A percentile compares a stretch with the other conserved stretches of the same genome.
Conservation (phyloP, 2,329 filamentous ascomycete genomes). For the Colletotrichum liriopes region DNA sequence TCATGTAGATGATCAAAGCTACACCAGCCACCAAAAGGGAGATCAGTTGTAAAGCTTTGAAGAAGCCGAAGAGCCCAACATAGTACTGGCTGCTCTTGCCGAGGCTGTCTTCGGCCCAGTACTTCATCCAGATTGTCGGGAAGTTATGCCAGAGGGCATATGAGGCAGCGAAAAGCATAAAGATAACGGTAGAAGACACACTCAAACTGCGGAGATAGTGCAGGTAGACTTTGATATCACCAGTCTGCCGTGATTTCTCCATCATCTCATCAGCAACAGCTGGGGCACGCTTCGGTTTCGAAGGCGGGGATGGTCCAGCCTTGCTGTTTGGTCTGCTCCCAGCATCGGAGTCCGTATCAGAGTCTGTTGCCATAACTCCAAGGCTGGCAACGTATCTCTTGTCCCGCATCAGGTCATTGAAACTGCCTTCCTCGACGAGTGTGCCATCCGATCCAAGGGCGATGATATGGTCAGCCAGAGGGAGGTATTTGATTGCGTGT, state of each 20-base stretch:
- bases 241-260: constrained; percentile 41
- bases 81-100: constrained; percentile 42
- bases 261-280: constrained; percentile 19
- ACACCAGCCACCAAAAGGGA: constrained; percentile 41
- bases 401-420: constrained; percentile 51
- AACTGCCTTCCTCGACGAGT: constrained; percentile 59
- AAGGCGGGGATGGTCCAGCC: background rate
- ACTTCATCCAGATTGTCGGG: constrained; percentile 52
- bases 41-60: constrained; percentile 37
- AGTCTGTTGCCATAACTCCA: constrained; percentile 45
- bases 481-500: constrained; percentile 52
- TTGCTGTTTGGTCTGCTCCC: constrained; percentile 10
- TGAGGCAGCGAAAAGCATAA: constrained; percentile 2
- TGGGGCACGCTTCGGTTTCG: constrained; percentile 22
- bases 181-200: background rate
- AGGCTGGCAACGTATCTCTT: constrained; percentile 52
- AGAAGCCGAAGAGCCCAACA: constrained; percentile 45
- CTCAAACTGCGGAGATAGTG: constrained; percentile 45
- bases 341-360: constrained; percentile 34
- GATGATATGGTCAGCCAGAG: constrained; percentile 62
- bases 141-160: constrained; percentile 44
- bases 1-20: constrained; percentile 45
- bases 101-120: constrained; percentile 48
- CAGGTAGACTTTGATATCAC: constrained; percentile 46
- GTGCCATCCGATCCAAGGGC: constrained; percentile 59